Percentiles rank a stretch among this genome's conserved stretches.
Conservation (phyloP, 306 rosid genomes). For the Vicia faba region DNA sequence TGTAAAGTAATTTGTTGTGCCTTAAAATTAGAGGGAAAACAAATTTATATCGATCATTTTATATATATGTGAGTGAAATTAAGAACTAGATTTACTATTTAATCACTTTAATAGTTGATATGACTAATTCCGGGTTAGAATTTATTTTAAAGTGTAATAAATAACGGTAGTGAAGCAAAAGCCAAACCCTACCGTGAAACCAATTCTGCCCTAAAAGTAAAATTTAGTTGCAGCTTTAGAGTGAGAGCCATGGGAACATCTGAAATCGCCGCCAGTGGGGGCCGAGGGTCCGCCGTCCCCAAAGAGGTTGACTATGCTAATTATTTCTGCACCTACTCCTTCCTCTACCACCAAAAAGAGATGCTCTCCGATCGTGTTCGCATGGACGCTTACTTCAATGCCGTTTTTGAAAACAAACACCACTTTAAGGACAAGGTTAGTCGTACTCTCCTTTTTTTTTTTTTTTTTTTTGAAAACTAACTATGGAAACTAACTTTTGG, state of each 20-base stretch:
- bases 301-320: conserved; percentile 85
- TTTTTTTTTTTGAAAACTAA: not conserved
- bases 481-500: conserved; percentile 15
- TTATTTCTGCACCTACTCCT: conserved; percentile 92
- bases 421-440: conserved; percentile 84
- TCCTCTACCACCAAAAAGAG: conserved; percentile 95
- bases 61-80: no score
- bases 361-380: conserved; percentile 99
- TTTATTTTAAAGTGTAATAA: not conserved
- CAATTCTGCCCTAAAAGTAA: conserved; percentile 48
- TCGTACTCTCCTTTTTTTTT: not conserved
- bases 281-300: conserved; percentile 51
- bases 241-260: conserved; percentile 66
- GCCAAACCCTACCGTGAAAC: conserved; percentile 39
- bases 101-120: no score
- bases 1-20: no score
- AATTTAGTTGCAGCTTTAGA: not conserved
- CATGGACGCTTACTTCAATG: conserved; percentile 88
- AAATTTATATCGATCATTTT: no score
- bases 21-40: no score
- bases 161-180: not conserved
- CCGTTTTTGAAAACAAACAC: conserved; percentile 78
- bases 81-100: no score
- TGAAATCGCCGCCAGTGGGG: conserved; percentile 46
- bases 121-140: no score